These are phyloP conservation scores for Scleromitrula shiraiana DNA, from an alignment of 2,329 filamentous ascomycete genomes.

Conservation along the genomic window DNA sequence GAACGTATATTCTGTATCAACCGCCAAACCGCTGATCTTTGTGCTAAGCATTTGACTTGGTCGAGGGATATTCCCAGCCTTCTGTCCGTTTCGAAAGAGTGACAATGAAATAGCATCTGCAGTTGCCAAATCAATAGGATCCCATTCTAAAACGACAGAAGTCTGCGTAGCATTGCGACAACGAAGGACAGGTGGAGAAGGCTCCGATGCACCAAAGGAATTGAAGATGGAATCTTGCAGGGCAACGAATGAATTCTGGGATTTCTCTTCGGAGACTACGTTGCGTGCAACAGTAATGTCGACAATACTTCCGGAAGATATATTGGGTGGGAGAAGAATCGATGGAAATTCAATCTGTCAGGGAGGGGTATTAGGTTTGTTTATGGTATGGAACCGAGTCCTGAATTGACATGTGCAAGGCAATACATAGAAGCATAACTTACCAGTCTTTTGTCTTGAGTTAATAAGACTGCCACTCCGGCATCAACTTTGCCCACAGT, in stretches of 20 bases:
- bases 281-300: conserved; percentile 95
- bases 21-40: conserved; percentile 92
- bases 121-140: conserved; percentile 85
- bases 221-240: conserved; percentile 86
- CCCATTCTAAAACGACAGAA: conserved; percentile 97
- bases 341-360: conserved; percentile 96
- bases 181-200: conserved; percentile 68
- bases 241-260: conserved; percentile 66
- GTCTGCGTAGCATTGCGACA: conserved; percentile 98
- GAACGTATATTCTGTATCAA: conserved; percentile 94
- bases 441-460: conserved; percentile 93
- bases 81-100: conserved; percentile 91
- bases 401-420: conserved; percentile 1
- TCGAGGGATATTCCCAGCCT: conserved; percentile 88
- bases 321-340: conserved; percentile 90
- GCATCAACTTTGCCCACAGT: conserved; percentile 99
- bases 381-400: conserved; percentile 1
- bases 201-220: conserved; percentile 76
- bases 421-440: conserved; percentile 26
- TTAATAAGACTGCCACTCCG: conserved; percentile 92
- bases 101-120: conserved; percentile 84
- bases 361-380: conserved; percentile 20
- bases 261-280: conserved; percentile 63
- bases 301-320: conserved; percentile 92
- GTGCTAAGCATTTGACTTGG: conserved; percentile 84